A percentile compares a stretch with the other conserved stretches of the same genome.
Evolutionary conservation across 768 basidiomycete species (phyloP).

Genomic region (Boletus subcaerulescens): DNA sequence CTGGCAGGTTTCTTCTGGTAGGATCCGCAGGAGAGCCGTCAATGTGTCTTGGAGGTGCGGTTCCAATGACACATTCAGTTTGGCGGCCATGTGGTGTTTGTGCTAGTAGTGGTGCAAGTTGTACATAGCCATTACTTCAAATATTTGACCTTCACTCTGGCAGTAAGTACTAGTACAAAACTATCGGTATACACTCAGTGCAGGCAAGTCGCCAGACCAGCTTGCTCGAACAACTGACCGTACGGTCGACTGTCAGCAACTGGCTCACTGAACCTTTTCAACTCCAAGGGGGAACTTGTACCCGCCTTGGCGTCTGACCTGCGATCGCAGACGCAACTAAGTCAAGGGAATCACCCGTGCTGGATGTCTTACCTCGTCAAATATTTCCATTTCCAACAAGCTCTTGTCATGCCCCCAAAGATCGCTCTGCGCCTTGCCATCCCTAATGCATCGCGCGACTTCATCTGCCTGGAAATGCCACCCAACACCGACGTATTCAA

Average conservation of each 20-base stretch:
- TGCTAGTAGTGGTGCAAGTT: no score
- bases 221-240: no score
- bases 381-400: slow-evolving; percentile 75
- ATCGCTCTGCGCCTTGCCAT: slow-evolving; percentile 70
- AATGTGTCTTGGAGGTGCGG: slow-evolving; percentile 55
- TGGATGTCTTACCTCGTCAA: slow-evolving; percentile 64
- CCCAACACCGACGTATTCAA: slow-evolving; percentile 64
- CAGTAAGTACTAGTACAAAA: background rate
- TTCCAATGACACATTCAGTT: slow-evolving; percentile 64
- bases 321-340: slow-evolving; percentile 10
- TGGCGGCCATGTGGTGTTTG: slow-evolving; percentile 7
- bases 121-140: no score
- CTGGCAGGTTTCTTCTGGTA: slow-evolving; percentile 44
- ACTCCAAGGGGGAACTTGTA: slow-evolving; percentile 63
- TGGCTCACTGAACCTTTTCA: slow-evolving; percentile 40
- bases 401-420: slow-evolving; percentile 81
- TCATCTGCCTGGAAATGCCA: slow-evolving; percentile 90
- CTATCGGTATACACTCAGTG: background rate
- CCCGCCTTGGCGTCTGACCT: slow-evolving; percentile 68
- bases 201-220: no score
- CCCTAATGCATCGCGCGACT: slow-evolving; percentile 72
- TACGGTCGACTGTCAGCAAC: background rate
- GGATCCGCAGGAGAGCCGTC: slow-evolving; percentile 39
- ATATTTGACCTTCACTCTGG: background rate
- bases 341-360: background rate